Base-by-base conservation (phyloP, 495 filamentous ascomycete species). In the Penicillium desertorum region DNA sequence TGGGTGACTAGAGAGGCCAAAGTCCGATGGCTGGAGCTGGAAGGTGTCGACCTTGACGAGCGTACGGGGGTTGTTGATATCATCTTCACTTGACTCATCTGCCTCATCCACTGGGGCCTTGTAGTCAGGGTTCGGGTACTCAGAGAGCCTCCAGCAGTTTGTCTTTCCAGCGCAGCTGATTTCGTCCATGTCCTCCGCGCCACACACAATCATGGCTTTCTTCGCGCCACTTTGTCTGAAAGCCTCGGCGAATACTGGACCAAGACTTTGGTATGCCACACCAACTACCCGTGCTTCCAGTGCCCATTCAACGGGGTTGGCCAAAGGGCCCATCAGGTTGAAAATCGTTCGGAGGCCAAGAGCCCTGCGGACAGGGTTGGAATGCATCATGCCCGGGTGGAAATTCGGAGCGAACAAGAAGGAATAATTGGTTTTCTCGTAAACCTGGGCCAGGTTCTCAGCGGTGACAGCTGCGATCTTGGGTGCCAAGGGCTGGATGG, bases 361-460 rank as follows among this genome's bases (percentile, higher is more conserved):
- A 66, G 89, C 85, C 56, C 83, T 87, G 20, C 95, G 87, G 56
- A 96, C 87, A 7, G 85, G 79, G 12, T 91, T 91, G 20, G 93
- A 91, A 68, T 91, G 82, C 62, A 82, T 83, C 89, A 98, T 96
- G 39, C 89, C 92, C 0, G 90, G 90, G 75, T 99, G 95, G 81
- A 97, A 99, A 61, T 92, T 87, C 27, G 92, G 95, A 0, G 95
- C 95, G 69, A 94, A 99, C 29, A 99, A 85, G 76, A 99, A 99
- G 51, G 88, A 87, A 76, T 98, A 99, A 72, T 91, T 96, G 58
- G 86, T 88, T 34, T 77, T 71, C 44, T 81, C 76, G 71, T 95
- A 98, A 51, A 96, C 81, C 43, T 73, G 56, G 27, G 81, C 60
- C 49, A 97, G 78, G 30, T 87, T 90, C 37, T 79, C 60, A 3